phyloP scores from a whole-genome alignment of 2,329 filamentous ascomycete species.

The Anisogramma anomala region DNA sequence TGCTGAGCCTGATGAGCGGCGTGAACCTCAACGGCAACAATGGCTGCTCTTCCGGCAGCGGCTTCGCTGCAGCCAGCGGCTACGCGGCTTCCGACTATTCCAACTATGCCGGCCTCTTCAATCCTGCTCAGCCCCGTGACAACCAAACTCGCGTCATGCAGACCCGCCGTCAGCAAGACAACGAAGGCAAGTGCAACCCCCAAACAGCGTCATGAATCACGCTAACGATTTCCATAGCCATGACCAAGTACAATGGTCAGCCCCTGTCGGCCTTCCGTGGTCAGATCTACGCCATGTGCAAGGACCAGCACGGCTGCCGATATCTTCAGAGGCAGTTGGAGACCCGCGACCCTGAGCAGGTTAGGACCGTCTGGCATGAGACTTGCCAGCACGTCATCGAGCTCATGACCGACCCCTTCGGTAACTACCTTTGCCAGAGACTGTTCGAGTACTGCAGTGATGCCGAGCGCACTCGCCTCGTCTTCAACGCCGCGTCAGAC shows the following conservation, averaged over 20 bases:
- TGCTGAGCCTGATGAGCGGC: constrained; percentile 58
- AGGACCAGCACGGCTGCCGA: constrained; percentile 94
- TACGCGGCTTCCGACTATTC: constrained; percentile 49
- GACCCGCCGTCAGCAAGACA: constrained; percentile 62
- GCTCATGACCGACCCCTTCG: constrained; percentile 97
- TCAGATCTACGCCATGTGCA: constrained; percentile 82
- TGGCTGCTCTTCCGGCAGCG: background rate
- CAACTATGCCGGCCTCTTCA: constrained; percentile 42
- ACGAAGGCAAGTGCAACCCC: constrained; percentile 44
- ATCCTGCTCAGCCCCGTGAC: constrained; percentile 44
- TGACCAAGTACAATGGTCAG: constrained; percentile 74
- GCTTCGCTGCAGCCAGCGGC: constrained; percentile 28
- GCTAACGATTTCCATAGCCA: constrained; percentile 36
- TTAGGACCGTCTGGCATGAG: constrained; percentile 90
- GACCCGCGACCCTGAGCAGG: constrained; percentile 69
- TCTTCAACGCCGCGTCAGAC: constrained; percentile 76
- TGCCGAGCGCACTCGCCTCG: constrained; percentile 84
- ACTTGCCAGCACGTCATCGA: constrained; percentile 90
- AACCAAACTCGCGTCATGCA: constrained; percentile 66
- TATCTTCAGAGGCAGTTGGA: constrained; percentile 97
- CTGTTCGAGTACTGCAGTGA: constrained; percentile 90
- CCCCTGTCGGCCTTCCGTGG: constrained; percentile 70
- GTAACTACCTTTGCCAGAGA: constrained; percentile 99
- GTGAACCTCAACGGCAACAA: constrained; percentile 39
- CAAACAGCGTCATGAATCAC: constrained; percentile 4